Evolutionary conservation across 1,284 basidiomycete species (phyloP), one percentile per base, ranked within the genome.

Genomic region (Neonothopanus nambi): DNA sequence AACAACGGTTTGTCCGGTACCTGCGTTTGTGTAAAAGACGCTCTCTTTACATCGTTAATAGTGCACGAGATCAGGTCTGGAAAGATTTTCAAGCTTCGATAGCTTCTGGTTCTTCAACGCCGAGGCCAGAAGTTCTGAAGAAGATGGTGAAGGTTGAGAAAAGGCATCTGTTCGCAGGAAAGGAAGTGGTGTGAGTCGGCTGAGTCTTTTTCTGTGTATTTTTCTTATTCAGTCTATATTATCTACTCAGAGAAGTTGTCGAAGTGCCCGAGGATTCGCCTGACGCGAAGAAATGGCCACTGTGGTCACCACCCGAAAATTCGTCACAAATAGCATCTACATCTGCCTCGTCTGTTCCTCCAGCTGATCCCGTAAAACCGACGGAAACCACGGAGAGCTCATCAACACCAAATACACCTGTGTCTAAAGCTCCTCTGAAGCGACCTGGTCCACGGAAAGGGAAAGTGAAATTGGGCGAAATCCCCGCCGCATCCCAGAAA

Each of bases 231-330:
- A 33, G 8, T 59, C 46, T 60, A 59, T 8, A n/a, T 49, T 46
- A 59, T 61, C 4, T 57, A 52, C 38, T 59, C 63, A 92, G 90
- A 49, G 84, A 91, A 66, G 74, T 90, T 6, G 77, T 82, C 17
- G 82, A 89, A 58, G 90, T 92, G 1, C 70, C 78, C 11, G 85
- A 82, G 60, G 79, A 82, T 61, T 91, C 89, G 1, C 68, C 76
- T 9, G 90, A 92, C 15, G 89, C 89, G 8, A 84, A 77, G 65
- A 81, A 79, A 64, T 93, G 87, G 87, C 84, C 89, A 1, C 61
- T 71, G 17, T 84, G 78, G 77, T 64, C 68, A 18, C 30, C 30
- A 33, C 68, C 67, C 33, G 61, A 65, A n/a, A 35, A 48, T 47
- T 55, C 35, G 11, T n/a, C 47, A 11, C 41, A 61, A 0, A 39